Evolutionary conservation across 2,329 filamentous ascomycete genomes (phyloP).

Genomic region (Fusarium verrucosum): DNA sequence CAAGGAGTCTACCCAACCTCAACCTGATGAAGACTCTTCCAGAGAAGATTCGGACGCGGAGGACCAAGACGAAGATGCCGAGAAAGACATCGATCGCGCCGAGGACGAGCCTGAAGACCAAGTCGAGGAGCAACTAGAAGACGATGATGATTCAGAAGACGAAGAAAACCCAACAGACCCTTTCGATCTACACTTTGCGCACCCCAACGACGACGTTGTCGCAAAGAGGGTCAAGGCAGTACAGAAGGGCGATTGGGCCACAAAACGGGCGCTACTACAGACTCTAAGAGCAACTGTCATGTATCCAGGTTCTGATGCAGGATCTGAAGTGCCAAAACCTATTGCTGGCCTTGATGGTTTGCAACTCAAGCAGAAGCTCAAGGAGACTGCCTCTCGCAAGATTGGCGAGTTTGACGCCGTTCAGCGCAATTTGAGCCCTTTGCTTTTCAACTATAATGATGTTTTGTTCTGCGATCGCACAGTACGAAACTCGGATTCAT

Average conservation of each 20-base stretch:
- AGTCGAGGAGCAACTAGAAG: slow-evolving; percentile 43
- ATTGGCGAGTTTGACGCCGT: slow-evolving; percentile 66
- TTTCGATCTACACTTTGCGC: slow-evolving; percentile 82
- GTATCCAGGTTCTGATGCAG: slow-evolving; percentile 54
- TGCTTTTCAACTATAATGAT: slow-evolving; percentile 85
- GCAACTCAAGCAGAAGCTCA: slow-evolving; percentile 77
- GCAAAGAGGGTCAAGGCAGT: slow-evolving; percentile 62
- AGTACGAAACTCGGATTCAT: slow-evolving; percentile 69
- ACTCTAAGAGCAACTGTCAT: slow-evolving; percentile 59
- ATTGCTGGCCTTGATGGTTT: slow-evolving; percentile 57
- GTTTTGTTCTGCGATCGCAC: slow-evolving; percentile 79
- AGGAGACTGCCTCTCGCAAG: slow-evolving; percentile 62
- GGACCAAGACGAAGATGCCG: slow-evolving; percentile 53
- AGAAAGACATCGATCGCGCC: slow-evolving; percentile 54
- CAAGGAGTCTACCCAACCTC: slow-evolving; percentile 32
- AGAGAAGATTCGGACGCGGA: slow-evolving; percentile 50
- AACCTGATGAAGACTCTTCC: slow-evolving; percentile 34
- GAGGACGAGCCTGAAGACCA: slow-evolving; percentile 45
- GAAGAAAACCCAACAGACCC: slow-evolving; percentile 70
- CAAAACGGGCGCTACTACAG: slow-evolving; percentile 57
- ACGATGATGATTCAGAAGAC: slow-evolving; percentile 56
- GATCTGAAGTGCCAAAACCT: slow-evolving; percentile 45
- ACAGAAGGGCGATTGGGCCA: slow-evolving; percentile 61
- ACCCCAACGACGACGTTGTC: slow-evolving; percentile 69
- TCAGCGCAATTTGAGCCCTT: slow-evolving; percentile 72